Conservation (phyloP, 331 rosid genomes). For the Rosa hybrid region DNA sequence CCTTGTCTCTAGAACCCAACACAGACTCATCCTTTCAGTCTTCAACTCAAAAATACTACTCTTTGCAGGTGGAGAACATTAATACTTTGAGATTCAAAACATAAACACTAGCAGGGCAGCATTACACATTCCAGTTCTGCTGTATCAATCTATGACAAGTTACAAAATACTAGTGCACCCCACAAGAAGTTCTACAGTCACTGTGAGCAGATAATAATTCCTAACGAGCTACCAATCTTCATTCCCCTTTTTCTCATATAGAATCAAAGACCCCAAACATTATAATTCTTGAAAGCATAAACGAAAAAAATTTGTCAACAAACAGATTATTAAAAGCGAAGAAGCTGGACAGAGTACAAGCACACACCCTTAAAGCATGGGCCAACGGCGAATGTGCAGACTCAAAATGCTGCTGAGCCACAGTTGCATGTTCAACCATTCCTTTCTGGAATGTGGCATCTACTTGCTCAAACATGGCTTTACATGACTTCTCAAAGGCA, state of each 20-base stretch:
- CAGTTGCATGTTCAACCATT: constrained; percentile 81
- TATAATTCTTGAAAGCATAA: not conserved
- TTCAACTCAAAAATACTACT: not conserved
- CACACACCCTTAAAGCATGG: constrained; percentile 73
- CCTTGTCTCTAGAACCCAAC: not conserved
- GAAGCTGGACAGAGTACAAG: not conserved
- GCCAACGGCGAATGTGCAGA: constrained; percentile 83
- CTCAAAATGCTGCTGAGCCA: constrained; percentile 80
- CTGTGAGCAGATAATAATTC: not conserved
- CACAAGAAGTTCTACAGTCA: not conserved
- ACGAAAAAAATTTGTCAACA: not conserved
- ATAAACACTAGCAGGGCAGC: not conserved
- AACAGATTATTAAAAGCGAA: not conserved
- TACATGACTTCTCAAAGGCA: constrained; percentile 92
- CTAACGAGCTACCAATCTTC: not conserved
- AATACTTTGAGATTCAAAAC: not conserved
- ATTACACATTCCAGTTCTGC: not conserved
- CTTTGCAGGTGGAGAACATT: not conserved
- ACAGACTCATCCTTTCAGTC: not conserved
- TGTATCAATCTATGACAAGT: not conserved
- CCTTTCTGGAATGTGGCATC: constrained; percentile 95
- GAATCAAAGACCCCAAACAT: not conserved
- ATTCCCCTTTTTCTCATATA: not conserved
- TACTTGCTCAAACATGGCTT: constrained; percentile 95
- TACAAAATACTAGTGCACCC: not conserved